A percentile compares a stretch with the other conserved stretches of the same genome.
These are phyloP conservation scores for Calonectria fujianensis DNA, from an alignment of 2,329 filamentous ascomycete species.

Conservation along the genomic window DNA sequence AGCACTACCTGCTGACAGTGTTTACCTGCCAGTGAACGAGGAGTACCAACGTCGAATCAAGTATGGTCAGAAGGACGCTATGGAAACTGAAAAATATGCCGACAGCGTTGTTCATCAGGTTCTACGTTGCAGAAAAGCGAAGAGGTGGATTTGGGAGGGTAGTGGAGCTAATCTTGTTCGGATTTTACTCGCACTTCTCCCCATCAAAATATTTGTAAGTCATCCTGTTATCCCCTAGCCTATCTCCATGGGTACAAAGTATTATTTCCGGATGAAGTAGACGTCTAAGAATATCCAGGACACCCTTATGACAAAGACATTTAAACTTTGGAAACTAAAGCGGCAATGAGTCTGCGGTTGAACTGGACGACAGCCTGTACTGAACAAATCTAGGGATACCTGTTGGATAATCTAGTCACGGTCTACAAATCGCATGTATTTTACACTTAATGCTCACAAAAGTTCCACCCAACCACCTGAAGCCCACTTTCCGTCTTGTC, in stretches of 20 bases:
- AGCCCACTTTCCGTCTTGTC: conserved; percentile 12
- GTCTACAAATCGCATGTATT: not conserved
- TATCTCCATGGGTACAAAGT: not conserved
- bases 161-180: not conserved
- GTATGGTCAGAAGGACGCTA: not conserved
- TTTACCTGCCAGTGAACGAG: not conserved
- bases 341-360: not conserved
- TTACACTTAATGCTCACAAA: conserved; percentile 5
- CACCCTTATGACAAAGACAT: not conserved
- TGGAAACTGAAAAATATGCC: not conserved
- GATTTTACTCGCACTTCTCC: not conserved
- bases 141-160: not conserved
- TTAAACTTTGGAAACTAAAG: not conserved
- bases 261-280: not conserved
- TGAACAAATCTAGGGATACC: too few species aligned
- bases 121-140: not conserved
- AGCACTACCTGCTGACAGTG: not conserved
- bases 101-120: not conserved
- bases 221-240: not conserved
- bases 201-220: not conserved
- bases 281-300: not conserved
- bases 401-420: not conserved
- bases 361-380: too few species aligned
- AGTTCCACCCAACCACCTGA: conserved; percentile 2
- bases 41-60: not conserved